Evolutionary conservation across 805 yeast genomes (phyloP), one percentile per base, ranked within the genome.

Genomic region (Saccharomycodes ludwigii): DNA sequence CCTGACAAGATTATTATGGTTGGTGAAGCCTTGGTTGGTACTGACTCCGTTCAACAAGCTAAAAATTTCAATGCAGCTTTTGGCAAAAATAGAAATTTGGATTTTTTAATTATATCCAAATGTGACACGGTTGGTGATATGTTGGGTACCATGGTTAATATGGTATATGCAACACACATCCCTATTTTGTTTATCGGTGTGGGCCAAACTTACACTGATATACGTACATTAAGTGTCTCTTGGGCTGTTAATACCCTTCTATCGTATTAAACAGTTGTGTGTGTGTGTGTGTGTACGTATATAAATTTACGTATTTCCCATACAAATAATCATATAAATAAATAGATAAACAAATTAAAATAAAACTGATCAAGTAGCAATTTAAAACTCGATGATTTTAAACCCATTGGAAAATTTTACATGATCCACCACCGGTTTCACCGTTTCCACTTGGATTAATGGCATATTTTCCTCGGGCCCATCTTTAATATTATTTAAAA

Each of bases 1-100:
- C 98, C 97, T 1, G 91, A 88, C 57, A 88, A 83, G 54, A 88
- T 88, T 46, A 86, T 88, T 49, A 91, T 91, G 97, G 98, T 88
- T 13, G 97, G 96, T 25, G 98, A 88, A 56, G 98, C 98, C 0
- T 63, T 88, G 23, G 97, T 88, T 2, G 98, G 98, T 12, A 86
- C 97, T 0, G 98, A 88, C 52, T 83, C 96, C 1, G 96, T 91
- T 3, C 80, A 80, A 54, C 98, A 88, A 54, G 97, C 97, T 0
- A 72, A 73, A 32, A 86, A 91, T 52, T 88, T 88, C 62, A 86
- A 88, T 51, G 73, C 75, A 44, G 95, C 96, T 0, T 88, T 91
- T 58, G 97, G 97, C 14, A 75, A 76, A 34, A 70, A 66, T 23
- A 63, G 97, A 33, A 66, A 71, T 24, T 61, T 88, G 27, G 96